These are phyloP conservation scores for Fraxinus excelsior DNA, from an alignment of 257 asterid genomes.

Conservation along the genomic window DNA sequence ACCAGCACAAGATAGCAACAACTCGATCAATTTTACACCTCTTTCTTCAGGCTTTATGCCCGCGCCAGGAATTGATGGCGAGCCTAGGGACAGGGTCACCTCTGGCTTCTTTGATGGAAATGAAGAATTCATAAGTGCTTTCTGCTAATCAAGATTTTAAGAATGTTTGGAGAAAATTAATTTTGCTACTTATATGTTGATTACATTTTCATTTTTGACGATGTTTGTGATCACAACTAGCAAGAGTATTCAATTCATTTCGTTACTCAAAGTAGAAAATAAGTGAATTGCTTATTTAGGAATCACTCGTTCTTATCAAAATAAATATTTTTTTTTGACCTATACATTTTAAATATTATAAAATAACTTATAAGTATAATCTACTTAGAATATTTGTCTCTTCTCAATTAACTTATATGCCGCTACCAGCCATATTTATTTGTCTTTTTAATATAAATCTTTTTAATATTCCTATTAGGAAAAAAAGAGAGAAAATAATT, in stretches of 20 bases:
- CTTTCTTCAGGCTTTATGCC: constrained; percentile 43
- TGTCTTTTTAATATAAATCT: background rate
- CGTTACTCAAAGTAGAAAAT: no score
- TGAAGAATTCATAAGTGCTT: constrained; percentile 37
- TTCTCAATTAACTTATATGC: background rate
- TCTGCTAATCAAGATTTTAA: constrained; percentile 1
- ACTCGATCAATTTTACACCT: constrained; percentile 47
- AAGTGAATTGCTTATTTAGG: no score
- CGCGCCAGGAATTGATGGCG: constrained; percentile 25
- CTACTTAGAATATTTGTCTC: no score
- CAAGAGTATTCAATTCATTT: no score
- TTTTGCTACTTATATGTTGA: background rate
- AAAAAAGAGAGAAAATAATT: background rate
- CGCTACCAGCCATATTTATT: constrained; percentile 15
- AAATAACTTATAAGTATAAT: no score
- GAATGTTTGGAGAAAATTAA: background rate
- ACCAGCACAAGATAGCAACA: constrained; percentile 46
- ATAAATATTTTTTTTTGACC: no score
- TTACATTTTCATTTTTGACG: no score
- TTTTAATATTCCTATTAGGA: constrained; percentile 20
- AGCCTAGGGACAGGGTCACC: constrained; percentile 41
- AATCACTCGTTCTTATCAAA: no score
- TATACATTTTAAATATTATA: background rate
- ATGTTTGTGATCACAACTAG: no score
- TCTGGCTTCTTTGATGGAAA: constrained; percentile 37